Conservation (phyloP, 1,139 yeast species). For the Suhomyces anneliseae region DNA sequence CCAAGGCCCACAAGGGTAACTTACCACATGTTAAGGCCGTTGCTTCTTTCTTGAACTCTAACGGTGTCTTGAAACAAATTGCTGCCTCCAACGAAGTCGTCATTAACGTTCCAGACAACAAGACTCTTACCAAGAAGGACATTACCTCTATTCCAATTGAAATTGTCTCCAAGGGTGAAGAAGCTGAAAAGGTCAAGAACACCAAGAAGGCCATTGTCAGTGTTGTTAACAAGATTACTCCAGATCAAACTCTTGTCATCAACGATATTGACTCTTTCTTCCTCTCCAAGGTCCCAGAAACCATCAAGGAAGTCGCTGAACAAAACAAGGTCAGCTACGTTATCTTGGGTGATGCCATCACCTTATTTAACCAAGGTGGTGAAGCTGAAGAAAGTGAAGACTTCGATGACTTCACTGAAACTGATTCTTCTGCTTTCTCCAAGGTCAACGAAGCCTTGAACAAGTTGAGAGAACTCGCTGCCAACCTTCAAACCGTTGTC, state of each 20-base stretch:
- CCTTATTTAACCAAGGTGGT: slow-evolving; percentile 35
- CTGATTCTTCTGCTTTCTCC: slow-evolving; percentile 35
- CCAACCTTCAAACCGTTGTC: slow-evolving; percentile 51
- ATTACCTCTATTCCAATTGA: slow-evolving; percentile 40
- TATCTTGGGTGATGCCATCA: slow-evolving; percentile 46
- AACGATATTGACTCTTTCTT: slow-evolving; percentile 73
- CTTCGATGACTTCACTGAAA: slow-evolving; percentile 29
- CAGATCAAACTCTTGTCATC: slow-evolving; percentile 59
- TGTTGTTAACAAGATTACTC: slow-evolving; percentile 70
- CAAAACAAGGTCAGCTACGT: slow-evolving; percentile 55
- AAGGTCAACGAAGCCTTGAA: slow-evolving; percentile 52
- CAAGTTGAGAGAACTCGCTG: slow-evolving; percentile 59
- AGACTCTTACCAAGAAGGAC: slow-evolving; percentile 21
- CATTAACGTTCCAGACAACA: slow-evolving; percentile 52
- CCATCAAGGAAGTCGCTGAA: slow-evolving; percentile 46
- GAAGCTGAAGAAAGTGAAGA: slow-evolving; percentile 28
- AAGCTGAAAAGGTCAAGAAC: slow-evolving; percentile 34
- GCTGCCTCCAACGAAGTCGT: slow-evolving; percentile 49
- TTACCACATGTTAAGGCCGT: slow-evolving; percentile 72
- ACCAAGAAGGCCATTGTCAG: slow-evolving; percentile 69
- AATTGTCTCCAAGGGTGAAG: slow-evolving; percentile 35
- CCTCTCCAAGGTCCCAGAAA: slow-evolving; percentile 49
- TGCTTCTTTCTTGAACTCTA: slow-evolving; percentile 61
- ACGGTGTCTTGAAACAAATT: slow-evolving; percentile 49
- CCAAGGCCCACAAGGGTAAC: slow-evolving; percentile 85